Evolutionary conservation across 1,284 basidiomycete species (phyloP).

Genomic region (Apiotrichum porosum): DNA sequence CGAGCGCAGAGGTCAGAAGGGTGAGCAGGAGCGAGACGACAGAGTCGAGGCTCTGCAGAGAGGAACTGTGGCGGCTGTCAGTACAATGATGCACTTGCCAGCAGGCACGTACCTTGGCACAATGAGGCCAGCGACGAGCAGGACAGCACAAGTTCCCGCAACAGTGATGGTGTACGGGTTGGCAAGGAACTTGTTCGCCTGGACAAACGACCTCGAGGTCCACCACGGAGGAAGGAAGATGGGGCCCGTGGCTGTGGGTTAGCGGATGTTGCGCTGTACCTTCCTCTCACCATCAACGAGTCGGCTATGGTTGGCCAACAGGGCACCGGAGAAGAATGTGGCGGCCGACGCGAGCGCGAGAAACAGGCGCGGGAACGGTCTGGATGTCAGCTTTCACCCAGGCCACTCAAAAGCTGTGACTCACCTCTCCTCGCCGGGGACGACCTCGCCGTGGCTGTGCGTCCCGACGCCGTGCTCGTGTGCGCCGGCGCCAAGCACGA

Average conservation of each 20-base stretch:
- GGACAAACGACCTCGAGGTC: slow-evolving; percentile 16
- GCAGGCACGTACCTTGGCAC: slow-evolving; percentile 57
- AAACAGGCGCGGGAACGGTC: slow-evolving; percentile 57
- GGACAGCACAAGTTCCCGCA: slow-evolving; percentile 43
- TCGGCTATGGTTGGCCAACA: slow-evolving; percentile 63
- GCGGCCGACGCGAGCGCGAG: slow-evolving; percentile 53
- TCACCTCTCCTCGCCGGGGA: slow-evolving; percentile 8
- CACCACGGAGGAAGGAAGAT: slow-evolving; percentile 32
- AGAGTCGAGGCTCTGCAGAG: slow-evolving; percentile 65
- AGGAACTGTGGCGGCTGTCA: slow-evolving; percentile 22
- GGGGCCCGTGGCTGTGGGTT: slow-evolving; percentile 32
- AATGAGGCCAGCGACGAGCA: slow-evolving; percentile 41
- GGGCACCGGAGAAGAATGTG: slow-evolving; percentile 52
- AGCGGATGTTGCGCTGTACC: slow-evolving; percentile 10
- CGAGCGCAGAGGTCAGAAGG: slow-evolving; percentile 68
- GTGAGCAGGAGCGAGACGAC: slow-evolving; percentile 68
- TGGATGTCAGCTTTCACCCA: slow-evolving; percentile 16
- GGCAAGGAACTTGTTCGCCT: slow-evolving; percentile 26
- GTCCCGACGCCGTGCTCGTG: slow-evolving; percentile 39
- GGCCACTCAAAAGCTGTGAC: slow-evolving; percentile 8
- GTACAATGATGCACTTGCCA: too few species aligned
- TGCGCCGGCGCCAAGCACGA: slow-evolving; percentile 57
- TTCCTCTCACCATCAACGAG: slow-evolving; percentile 65
- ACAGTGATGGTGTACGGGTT: slow-evolving; percentile 53
- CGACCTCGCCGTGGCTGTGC: slow-evolving; percentile 19